Base-by-base conservation (phyloP, 75 land plant genomes). In the Pseudotsuga menziesii region DNA sequence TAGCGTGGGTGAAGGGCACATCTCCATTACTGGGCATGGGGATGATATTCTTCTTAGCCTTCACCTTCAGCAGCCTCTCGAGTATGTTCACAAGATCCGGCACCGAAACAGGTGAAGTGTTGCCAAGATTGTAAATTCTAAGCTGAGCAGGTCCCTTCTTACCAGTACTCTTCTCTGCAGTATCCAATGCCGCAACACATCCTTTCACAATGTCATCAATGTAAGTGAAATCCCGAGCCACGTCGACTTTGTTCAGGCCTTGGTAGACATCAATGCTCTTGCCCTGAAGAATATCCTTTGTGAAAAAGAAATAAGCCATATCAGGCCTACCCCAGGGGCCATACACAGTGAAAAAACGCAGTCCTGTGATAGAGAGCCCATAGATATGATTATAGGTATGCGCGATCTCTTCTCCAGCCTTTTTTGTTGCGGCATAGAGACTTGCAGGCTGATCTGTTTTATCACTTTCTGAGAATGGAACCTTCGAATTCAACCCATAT, bases 361-460 rank as follows among this genome's bases (percentile, higher is more conserved):
- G 80, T 12, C 89, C 92, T 5, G 92, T 90, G 3, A 90, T 80
- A 22, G 90, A 88, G 14, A 90, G 80, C 0, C 85, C 85, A 69
- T 83, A 75, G 32, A 83, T 83, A 61, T 81, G 85, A 76, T 83
- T 83, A 36, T 83, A 82, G 12, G 83, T 82, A 61, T 82, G 83
- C 22, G 83, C 83, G 26, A 82, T 79, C 78, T 67, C 83, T 27
- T 82, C 83, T 11, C 67, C 83, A 20, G 83, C 78, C 82, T 79
- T 91, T 79, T 91, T 91, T 11, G 93, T 91, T 14, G 93, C 93
- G 9, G 93, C 93, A 73, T 91, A 91, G 16, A 91, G 80, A 75
- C 93, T 91, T 6, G 93, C 93, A 39, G 93, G 93, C 74, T 91
- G 91, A 76, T 91, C 93, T 12, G 93, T 91, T 64, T 88, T 61